phyloP scores from a whole-genome alignment of 2,329 filamentous ascomycete species.

The Exophiala dermatitidis region DNA sequence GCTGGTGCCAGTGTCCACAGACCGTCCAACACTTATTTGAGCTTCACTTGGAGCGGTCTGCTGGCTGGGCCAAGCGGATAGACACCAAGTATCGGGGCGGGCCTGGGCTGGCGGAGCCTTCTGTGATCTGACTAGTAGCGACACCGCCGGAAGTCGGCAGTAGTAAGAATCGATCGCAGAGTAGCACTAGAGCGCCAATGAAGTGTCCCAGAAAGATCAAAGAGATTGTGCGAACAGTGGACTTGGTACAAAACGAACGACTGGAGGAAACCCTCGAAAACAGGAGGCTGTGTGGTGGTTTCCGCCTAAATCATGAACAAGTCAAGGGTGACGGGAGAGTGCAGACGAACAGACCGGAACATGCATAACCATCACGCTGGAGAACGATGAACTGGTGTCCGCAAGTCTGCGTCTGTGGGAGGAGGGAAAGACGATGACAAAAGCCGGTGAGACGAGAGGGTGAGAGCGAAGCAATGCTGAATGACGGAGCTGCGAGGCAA shows the following conservation, averaged over 20 bases:
- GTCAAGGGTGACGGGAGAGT: background rate
- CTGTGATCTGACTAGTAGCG: no score
- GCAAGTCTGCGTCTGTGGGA: background rate
- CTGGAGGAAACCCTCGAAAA: background rate
- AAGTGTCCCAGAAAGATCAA: background rate
- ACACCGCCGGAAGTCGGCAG: no score
- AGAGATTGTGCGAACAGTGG: background rate
- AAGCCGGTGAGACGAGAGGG: constrained; percentile 15
- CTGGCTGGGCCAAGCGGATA: no score
- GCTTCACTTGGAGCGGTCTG: no score
- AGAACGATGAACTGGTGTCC: constrained; percentile 5
- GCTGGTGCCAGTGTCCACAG: background rate
- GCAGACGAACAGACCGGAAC: background rate
- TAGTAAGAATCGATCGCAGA: no score
- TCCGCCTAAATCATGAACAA: background rate
- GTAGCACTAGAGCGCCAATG: no score
- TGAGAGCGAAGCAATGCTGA: constrained; percentile 13
- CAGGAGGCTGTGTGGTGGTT: background rate
- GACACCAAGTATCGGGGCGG: no score
- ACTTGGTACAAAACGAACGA: background rate
- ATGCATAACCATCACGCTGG: background rate
- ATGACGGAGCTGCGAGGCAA: constrained; percentile 8
- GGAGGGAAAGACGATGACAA: background rate
- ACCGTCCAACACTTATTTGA: background rate
- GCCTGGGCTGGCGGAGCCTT: no score